Evolutionary conservation across 768 basidiomycete genomes (phyloP), one percentile per base, ranked within the genome.

Genomic region (Boletellus emodensis): DNA sequence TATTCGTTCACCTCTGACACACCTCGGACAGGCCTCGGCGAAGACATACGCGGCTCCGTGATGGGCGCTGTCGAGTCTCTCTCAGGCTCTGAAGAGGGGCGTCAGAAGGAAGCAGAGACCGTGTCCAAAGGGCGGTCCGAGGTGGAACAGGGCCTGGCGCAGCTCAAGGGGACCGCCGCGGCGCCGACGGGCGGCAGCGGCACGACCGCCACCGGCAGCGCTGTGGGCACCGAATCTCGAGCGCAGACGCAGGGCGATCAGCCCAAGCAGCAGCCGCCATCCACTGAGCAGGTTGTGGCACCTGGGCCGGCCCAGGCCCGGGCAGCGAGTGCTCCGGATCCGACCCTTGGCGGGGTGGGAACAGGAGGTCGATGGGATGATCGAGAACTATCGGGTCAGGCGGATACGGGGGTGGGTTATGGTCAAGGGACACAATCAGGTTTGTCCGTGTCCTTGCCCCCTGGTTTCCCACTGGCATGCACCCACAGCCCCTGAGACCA

Each of bases 11-110:
- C 26, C 10, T 30, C 26, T 44, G 20, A 20, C n/a, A 40, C 26
- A 46, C 15, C 39, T 36, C 13, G 20, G 12, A 47, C 51, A 75
- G 78, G 78, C 3, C 26, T 73, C 1, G 75, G 76, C 7, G 78
- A 80, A 34, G 71, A 64, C 38, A 49, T 79, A 6, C 71, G 76
- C 22, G 79, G 79, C 7, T 69, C 75, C 0, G 51, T 69, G 9
- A 57, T 78, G 40, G 71, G 72, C 11, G 69, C 71, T 3, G 52
- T 76, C 10, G 76, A 79, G 47, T 62, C 64, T 1, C 34, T 70
- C 10, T 56, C 66, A 2, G 54, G 54, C 24, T 44, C 58, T 2
- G 60, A 63, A 6, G 55, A 63, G 12, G 60, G 61, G 1, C 61
- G 59, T 6, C 50, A 57, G 6, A 64, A 61, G 14, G 63, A 78